Evolutionary conservation across 345 rosid genomes (phyloP).

Genomic region (Rhizophora apiculata): DNA sequence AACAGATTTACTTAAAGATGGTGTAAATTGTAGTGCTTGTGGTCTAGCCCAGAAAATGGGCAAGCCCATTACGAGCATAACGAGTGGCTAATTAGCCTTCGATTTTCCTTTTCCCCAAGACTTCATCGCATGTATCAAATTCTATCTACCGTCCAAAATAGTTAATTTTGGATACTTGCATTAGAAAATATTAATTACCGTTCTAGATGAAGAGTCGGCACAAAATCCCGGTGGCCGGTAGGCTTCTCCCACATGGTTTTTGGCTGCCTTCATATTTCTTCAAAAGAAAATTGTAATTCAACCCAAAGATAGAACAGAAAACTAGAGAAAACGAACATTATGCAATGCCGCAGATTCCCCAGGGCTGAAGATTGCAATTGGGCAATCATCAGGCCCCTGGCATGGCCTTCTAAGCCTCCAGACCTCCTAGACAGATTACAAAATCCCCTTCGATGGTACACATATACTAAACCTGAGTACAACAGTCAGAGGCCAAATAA

Average conservation of each 20-base stretch:
- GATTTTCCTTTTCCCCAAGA: too few species aligned
- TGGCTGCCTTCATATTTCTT: too few species aligned
- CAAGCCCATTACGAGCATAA: too few species aligned
- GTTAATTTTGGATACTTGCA: too few species aligned
- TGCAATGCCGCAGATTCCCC: background rate
- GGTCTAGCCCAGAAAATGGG: too few species aligned
- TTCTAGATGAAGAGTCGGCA: too few species aligned
- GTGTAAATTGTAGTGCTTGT: background rate
- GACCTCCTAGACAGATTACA: constrained; percentile 8
- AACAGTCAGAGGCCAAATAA: constrained; percentile 9
- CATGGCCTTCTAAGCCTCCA: constrained; percentile 2
- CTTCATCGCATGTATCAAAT: too few species aligned
- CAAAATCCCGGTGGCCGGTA: too few species aligned
- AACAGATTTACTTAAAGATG: background rate
- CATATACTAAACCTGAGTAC: constrained; percentile 4
- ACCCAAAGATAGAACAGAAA: background rate
- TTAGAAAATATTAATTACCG: too few species aligned
- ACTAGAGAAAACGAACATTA: background rate
- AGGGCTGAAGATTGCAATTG: background rate
- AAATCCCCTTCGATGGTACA: constrained; percentile 16
- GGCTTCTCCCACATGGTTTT: too few species aligned
- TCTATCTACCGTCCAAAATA: too few species aligned
- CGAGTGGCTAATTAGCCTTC: too few species aligned
- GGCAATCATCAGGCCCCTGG: background rate
- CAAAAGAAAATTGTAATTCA: background rate